These are phyloP conservation scores for Pyrenula massariospora DNA, from an alignment of 495 filamentous ascomycete genomes.

Conservation along the genomic window DNA sequence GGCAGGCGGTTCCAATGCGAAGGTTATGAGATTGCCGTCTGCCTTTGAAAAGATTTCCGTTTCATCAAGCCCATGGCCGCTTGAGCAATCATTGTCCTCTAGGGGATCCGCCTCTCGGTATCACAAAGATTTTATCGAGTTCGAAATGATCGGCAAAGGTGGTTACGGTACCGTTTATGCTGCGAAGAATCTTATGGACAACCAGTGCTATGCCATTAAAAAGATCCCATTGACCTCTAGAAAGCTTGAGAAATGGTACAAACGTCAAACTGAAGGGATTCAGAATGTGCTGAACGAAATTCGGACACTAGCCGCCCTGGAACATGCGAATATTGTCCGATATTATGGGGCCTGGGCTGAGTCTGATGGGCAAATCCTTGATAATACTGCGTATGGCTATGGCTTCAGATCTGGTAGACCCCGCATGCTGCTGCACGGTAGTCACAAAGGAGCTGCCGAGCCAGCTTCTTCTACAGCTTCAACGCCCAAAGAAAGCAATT, in stretches of 20 bases:
- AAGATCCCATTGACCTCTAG: constrained; percentile 38
- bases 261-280: constrained; percentile 31
- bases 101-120: constrained; percentile 24
- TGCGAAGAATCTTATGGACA: constrained; percentile 38
- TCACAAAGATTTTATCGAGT: constrained; percentile 28
- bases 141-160: constrained; percentile 34
- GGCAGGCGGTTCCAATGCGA: neutral
- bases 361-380: constrained; percentile 16
- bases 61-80: neutral
- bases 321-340: constrained; percentile 41
- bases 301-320: constrained; percentile 37
- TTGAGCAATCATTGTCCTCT: neutral
- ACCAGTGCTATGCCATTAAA: constrained; percentile 40
- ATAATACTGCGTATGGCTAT: constrained; percentile 8
- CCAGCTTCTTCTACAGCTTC: constrained; percentile 9
- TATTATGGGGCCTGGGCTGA: constrained; percentile 44
- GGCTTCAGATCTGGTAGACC: constrained; percentile 6
- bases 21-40: constrained; percentile 11
- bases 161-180: constrained; percentile 43
- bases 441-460: constrained; percentile 1
- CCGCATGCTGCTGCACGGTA: neutral
- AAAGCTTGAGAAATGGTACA: constrained; percentile 31
- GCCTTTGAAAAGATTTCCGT: constrained; percentile 3
- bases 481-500: no score
- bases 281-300: constrained; percentile 42